Evolutionary conservation across 2,329 filamentous ascomycete species (phyloP), one percentile per base, ranked within the genome.

Genomic region (Calonectria multiphialidica): DNA sequence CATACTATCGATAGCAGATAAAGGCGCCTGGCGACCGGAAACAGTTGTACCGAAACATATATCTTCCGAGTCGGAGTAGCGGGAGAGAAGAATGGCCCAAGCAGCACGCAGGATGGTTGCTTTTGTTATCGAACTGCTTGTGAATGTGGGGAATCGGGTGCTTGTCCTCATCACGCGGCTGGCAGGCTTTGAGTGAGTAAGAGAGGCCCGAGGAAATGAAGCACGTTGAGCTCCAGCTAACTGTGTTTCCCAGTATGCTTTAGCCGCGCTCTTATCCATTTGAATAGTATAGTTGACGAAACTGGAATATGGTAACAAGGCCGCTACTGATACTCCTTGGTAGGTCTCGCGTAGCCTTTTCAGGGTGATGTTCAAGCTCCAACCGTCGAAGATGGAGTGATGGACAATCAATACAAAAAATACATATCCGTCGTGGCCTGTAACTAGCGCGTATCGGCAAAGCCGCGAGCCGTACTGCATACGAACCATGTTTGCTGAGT

Each of bases 41-140:
- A 87, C 76, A 0, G 85, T 87, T 66, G 83, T 81, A 1, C 86
- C 86, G 62, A 87, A 87, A 9, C 84, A 77, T 12, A 87, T 80
- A 66, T 87, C 85, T 1, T 82, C 42, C 0, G 71, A 72, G 1
- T 71, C 88, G 2, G 85, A 78, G 72, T 91, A 92, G 6, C 82
- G 82, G 16, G 85, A 82, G 2, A 91, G 44, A 2, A 93, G 76
- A 68, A 88, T 86, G 6, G 86, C 85, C 76, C 88, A 85, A 0
- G 90, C 89, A 35, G 87, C 86, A 1, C 73, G 71, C 12, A 79
- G 13, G 16, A 76, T n/a, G 0, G 61, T 78, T 1, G 77, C 47
- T 5, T 61, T 65, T 0, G 75, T 76, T 1, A 74, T 65, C 25
- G 37, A 50, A 7, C 25, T 40, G 37, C 28, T 23, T 5, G 23